Percentiles rank a stretch among this genome's conserved stretches.
Conservation (phyloP, 2,329 filamentous ascomycete genomes). For the Niveomyces coronatus region DNA sequence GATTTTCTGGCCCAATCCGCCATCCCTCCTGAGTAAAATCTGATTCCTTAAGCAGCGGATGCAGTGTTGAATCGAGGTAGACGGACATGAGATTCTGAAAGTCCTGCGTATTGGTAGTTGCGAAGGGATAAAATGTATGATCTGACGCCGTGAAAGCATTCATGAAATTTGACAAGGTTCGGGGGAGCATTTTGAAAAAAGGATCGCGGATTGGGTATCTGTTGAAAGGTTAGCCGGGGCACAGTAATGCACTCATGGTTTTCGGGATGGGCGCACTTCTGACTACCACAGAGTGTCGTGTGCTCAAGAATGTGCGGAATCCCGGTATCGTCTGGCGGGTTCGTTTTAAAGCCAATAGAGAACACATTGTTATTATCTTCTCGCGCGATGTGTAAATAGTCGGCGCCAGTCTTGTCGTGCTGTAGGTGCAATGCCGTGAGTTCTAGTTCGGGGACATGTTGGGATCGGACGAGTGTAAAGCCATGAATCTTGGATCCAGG, state of each 20-base stretch:
- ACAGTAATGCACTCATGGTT: constrained; percentile 6
- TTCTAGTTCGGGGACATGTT: constrained; percentile 90
- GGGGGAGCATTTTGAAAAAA: constrained; percentile 99
- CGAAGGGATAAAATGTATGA: constrained; percentile 96
- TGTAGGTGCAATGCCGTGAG: constrained; percentile 82
- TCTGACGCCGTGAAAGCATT: constrained; percentile 96
- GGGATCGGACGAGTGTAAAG: constrained; percentile 80
- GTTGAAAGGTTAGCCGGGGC: constrained; percentile 22
- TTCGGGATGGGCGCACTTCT: constrained; percentile 51
- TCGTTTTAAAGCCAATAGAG: constrained; percentile 98
- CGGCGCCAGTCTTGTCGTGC: constrained; percentile 90
- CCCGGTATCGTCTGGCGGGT: constrained; percentile 90
- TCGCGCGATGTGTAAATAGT: constrained; percentile 89
- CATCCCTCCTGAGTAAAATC: constrained; percentile 97
- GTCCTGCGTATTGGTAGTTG: constrained; percentile 90
- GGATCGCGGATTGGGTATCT: constrained; percentile 96
- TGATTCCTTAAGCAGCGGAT: constrained; percentile 77
- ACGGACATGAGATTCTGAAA: constrained; percentile 95
- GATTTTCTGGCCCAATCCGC: constrained; percentile 90
- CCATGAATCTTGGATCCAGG: constrained; percentile 82
- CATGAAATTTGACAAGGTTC: constrained; percentile 99
- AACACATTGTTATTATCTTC: constrained; percentile 99
- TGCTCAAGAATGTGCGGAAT: constrained; percentile 97
- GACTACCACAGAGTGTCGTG: constrained; percentile 88
- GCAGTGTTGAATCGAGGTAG: constrained; percentile 87